Conservation (phyloP, 345 rosid species). For the Camelina hispida region DNA sequence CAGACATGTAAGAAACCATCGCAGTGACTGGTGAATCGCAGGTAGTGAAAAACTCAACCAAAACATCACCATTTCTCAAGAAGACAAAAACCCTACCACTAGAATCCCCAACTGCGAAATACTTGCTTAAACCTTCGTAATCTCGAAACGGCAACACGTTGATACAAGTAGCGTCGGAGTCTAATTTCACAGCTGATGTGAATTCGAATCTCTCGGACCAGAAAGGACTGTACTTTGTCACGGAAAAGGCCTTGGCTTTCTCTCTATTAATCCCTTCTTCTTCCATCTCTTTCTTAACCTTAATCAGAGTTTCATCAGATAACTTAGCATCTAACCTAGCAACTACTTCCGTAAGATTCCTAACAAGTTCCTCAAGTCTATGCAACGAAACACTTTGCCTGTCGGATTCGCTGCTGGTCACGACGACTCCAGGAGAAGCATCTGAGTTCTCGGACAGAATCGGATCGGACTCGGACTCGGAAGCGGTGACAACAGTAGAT, state of each 20-base stretch:
- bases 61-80: conserved; percentile 80
- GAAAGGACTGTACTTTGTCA: conserved; percentile 71
- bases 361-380: conserved; percentile 77
- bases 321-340: conserved; percentile 65
- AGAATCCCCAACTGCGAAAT: conserved; percentile 87
- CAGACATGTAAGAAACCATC: conserved; percentile 78
- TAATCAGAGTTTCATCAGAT: conserved; percentile 47
- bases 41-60: conserved; percentile 60
- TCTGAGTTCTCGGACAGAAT: conserved; percentile 40
- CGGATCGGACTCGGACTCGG: conserved; percentile 43
- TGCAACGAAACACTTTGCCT: conserved; percentile 46
- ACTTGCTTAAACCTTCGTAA: conserved; percentile 81
- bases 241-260: conserved; percentile 53
- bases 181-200: conserved; percentile 80
- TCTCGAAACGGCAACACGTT: conserved; percentile 83
- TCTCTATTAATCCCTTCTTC: conserved; percentile 44
- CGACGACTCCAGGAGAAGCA: conserved; percentile 36
- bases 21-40: conserved; percentile 67
- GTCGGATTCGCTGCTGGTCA: conserved; percentile 18
- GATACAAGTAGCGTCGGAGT: conserved; percentile 66
- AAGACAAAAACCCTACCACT: conserved; percentile 76
- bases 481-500: conserved; percentile 33
- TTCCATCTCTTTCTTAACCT: conserved; percentile 35
- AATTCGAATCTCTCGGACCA: conserved; percentile 95
- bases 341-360: conserved; percentile 69